Evolutionary conservation across 495 filamentous ascomycete genomes (phyloP).

Genomic region (Beverwykella pulmonaria): DNA sequence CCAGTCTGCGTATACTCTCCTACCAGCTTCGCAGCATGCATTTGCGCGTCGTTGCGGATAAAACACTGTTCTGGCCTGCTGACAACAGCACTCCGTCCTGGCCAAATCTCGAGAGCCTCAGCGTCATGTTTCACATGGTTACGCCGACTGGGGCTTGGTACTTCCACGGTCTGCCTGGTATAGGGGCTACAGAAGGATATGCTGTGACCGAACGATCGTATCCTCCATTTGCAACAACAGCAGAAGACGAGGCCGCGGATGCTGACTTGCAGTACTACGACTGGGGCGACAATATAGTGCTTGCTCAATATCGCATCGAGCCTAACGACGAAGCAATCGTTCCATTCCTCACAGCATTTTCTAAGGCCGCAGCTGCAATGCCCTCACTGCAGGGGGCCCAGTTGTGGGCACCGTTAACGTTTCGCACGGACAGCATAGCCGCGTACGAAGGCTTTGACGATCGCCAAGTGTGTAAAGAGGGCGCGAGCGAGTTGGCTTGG

Average conservation of each 20-base stretch:
- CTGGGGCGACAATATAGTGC: neutral
- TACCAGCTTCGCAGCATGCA: neutral
- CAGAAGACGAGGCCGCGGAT: neutral
- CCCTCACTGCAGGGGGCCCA: neutral
- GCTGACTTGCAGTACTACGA: neutral
- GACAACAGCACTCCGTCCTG: neutral
- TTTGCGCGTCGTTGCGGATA: neutral
- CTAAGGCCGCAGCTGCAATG: conserved; percentile 16
- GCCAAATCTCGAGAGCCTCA: conserved; percentile 11
- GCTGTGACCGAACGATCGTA: conserved; percentile 10
- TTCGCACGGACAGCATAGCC: neutral
- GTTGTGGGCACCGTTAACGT: conserved; percentile 4
- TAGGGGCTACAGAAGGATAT: neutral
- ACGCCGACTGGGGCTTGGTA: conserved; percentile 11
- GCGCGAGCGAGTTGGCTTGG: neutral
- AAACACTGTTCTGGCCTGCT: conserved; percentile 13
- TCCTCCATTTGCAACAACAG: conserved; percentile 7
- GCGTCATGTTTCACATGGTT: conserved; percentile 9
- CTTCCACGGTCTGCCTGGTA: conserved; percentile 9
- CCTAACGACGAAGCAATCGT: neutral
- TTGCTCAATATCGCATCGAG: neutral
- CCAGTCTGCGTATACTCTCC: conserved; percentile 3
- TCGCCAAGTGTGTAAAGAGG: no score
- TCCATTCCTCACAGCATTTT: conserved; percentile 7
- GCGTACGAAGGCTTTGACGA: neutral